Base-by-base conservation (phyloP, 352 stramenopile species). In the Pythium dissotocum region DNA sequence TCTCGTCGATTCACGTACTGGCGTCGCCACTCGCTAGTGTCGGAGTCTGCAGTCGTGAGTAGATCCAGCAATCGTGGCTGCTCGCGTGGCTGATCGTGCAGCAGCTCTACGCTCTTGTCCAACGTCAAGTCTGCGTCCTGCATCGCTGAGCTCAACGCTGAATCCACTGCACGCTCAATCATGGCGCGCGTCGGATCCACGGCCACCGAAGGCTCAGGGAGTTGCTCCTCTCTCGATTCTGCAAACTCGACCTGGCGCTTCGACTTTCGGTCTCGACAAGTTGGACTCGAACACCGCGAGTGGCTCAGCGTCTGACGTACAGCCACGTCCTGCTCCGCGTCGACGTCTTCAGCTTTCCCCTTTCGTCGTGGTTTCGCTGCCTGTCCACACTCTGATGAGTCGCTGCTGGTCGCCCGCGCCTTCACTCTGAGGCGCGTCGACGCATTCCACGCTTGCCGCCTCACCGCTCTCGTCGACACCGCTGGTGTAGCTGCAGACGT, bases 81-180 rank as follows among this genome's bases (percentile, higher is more conserved):
- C 10, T 38, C 7, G 36, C 21, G 30, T 48, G 46, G 59, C 52
- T 42, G 36, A 30, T 16, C n/a, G 1, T 58, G 16, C 35, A 10
- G 36, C 30, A 52, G 3, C 8, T 58, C 49, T 14, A 59, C 28
- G 28, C 63, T 64, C 26, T 57, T 40, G 28, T 61, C 44, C 32
- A 49, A n/a, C 9, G 53, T 56, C 18, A 62, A 40, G 6, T 54
- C 24, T 12, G 53, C 26, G n/a, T 61, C 53, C 42, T 68, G 21
- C 32, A 70, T 42, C 1, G 63, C 40, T 6, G 68, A 58, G 1
- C 46, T 69, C 54, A 88, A 78, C 24, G 77, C 80, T n/a, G 74
- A 13, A 14, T 69, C 76, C 30, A 91, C 75, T 16, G 83, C 83
- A 24, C 83, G 77, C 49, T 89, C 80, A 30, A 91, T 75, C 54